Evolutionary conservation across 352 stramenopile species (phyloP).

Genomic region (Phytopythium delawarense): DNA sequence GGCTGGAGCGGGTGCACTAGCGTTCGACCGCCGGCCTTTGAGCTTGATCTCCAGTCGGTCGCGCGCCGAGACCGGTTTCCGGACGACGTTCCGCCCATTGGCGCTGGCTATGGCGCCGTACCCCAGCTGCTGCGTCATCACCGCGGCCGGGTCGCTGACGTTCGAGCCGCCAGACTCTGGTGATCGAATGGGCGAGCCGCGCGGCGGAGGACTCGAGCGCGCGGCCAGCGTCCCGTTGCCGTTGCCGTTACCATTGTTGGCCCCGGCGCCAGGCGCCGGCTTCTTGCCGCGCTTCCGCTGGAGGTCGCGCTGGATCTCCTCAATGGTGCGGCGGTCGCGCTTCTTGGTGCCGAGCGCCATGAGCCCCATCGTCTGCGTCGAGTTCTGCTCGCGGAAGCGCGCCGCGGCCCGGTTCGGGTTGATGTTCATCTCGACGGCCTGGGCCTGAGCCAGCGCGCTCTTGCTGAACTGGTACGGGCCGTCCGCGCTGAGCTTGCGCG

Average conservation of each 20-base stretch:
- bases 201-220: conserved; percentile 45
- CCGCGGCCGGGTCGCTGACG: conserved; percentile 5
- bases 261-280: conserved; percentile 7
- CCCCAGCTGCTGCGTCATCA: conserved; percentile 7
- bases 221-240: conserved; percentile 15
- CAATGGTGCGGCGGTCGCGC: conserved; percentile 81
- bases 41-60: conserved; percentile 75
- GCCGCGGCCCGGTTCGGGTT: conserved; percentile 64
- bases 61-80: conserved; percentile 65
- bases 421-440: conserved; percentile 36
- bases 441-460: conserved; percentile 14
- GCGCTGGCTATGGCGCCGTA: background rate
- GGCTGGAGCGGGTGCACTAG: conserved; percentile 6
- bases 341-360: conserved; percentile 85
- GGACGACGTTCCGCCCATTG: conserved; percentile 5
- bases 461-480: conserved; percentile 6
- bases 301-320: conserved; percentile 83
- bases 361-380: conserved; percentile 34
- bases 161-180: conserved; percentile 38
- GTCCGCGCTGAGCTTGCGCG: conserved; percentile 2
- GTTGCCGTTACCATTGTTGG: background rate
- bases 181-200: conserved; percentile 63
- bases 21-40: conserved; percentile 45
- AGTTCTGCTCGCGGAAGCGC: conserved; percentile 62
- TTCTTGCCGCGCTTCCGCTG: conserved; percentile 64